Conservation (phyloP, 2,329 filamentous ascomycete genomes). For the Colletotrichum navitas region DNA sequence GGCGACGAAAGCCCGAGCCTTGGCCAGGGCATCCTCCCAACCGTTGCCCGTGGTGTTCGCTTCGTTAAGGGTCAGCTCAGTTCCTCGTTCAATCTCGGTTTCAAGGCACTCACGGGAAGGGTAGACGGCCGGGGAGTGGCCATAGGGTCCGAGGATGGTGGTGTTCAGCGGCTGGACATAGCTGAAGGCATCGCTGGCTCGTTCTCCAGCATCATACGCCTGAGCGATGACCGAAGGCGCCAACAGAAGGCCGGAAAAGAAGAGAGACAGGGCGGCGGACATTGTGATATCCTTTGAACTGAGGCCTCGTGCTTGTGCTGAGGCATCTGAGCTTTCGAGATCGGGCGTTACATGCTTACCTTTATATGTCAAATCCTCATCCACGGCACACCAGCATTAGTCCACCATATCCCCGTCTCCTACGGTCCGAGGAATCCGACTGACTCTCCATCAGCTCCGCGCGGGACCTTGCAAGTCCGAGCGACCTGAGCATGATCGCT, state of each 20-base stretch:
- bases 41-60: constrained; percentile 53
- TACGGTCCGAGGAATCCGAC: background rate
- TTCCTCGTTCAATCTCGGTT: no score
- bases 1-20: constrained; percentile 51
- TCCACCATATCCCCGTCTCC: constrained; percentile 7
- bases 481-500: constrained; percentile 14
- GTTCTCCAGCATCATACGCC: constrained; percentile 45
- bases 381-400: constrained; percentile 18
- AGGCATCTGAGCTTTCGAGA: background rate
- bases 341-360: constrained; percentile 16
- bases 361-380: constrained; percentile 28
- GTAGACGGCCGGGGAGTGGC: constrained; percentile 53
- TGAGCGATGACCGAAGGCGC: constrained; percentile 47
- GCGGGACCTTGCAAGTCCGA: constrained; percentile 13
- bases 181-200: constrained; percentile 50
- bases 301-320: constrained; percentile 38
- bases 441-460: constrained; percentile 8
- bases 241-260: constrained; percentile 56
- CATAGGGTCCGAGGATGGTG: constrained; percentile 55
- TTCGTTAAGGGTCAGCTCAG: constrained; percentile 43
- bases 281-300: constrained; percentile 38
- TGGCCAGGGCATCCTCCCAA: constrained; percentile 54
- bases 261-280: constrained; percentile 54
- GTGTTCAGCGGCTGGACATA: constrained; percentile 58
- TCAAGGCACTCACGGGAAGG: constrained; percentile 52